These are phyloP conservation scores for Cutaneotrichosporon sp. DNA, from an alignment of 1,284 basidiomycete species.

Conservation along the genomic window DNA sequence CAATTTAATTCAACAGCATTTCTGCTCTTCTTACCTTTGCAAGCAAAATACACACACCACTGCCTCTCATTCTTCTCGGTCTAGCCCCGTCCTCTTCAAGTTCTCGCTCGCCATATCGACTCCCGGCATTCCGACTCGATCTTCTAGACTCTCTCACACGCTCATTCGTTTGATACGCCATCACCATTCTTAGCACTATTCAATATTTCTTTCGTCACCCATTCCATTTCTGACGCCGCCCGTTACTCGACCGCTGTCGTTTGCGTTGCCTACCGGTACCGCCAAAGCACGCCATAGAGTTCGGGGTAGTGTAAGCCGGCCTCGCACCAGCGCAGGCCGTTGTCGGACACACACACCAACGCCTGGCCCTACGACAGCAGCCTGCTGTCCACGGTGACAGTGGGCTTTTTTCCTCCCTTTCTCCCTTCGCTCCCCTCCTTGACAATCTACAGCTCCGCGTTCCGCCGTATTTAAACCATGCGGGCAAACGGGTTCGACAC, in stretches of 20 bases:
- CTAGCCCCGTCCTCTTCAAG: no score
- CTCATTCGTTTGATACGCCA: background rate
- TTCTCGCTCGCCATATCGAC: no score
- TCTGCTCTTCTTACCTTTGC: no score
- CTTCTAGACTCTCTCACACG: background rate
- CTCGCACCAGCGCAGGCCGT: background rate
- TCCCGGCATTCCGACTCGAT: no score
- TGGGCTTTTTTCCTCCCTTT: background rate
- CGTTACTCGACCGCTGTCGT: background rate
- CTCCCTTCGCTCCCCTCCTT: background rate
- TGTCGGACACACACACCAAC: background rate
- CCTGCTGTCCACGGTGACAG: conserved; percentile 4
- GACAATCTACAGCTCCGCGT: background rate
- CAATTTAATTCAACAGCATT: no score
- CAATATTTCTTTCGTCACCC: no score
- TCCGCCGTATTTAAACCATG: no score
- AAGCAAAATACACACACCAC: no score
- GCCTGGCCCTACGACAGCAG: background rate
- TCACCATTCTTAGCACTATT: no score
- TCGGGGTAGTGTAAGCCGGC: background rate
- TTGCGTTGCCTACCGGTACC: no score
- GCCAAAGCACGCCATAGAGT: conserved; percentile 1
- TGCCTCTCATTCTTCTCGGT: no score
- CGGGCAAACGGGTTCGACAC: background rate
- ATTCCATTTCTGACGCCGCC: background rate